Evolutionary conservation across 352 stramenopile species (phyloP).

Genomic region (Phytophthora ramorum): DNA sequence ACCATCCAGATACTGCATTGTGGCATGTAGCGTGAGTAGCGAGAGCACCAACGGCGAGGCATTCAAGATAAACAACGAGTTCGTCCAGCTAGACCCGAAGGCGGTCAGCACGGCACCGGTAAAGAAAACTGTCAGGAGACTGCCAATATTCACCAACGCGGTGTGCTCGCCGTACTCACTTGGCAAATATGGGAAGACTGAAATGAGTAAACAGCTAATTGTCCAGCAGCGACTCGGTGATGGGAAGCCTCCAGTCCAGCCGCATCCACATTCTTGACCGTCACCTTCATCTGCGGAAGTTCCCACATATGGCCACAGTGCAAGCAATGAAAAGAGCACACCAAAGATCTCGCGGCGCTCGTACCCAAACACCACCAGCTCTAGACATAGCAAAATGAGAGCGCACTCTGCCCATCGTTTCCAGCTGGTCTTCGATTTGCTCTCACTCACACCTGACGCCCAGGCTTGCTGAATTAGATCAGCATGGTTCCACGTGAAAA

Average conservation of each 20-base stretch:
- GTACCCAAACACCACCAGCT: constrained; percentile 78
- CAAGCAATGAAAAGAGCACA: constrained; percentile 65
- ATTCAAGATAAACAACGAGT: constrained; percentile 14
- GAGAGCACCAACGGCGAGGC: constrained; percentile 39
- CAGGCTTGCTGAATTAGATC: constrained; percentile 32
- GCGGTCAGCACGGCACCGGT: constrained; percentile 3
- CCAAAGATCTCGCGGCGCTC: constrained; percentile 72
- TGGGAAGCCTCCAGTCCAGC: constrained; percentile 6
- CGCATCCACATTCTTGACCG: neutral
- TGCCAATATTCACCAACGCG: constrained; percentile 61
- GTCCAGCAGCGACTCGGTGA: constrained; percentile 47
- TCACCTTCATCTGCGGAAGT: constrained; percentile 11
- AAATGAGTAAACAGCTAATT: constrained; percentile 61
- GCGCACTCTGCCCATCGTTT: constrained; percentile 36
- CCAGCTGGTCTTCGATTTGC: constrained; percentile 14
- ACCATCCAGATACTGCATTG: constrained; percentile 63
- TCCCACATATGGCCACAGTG: constrained; percentile 50
- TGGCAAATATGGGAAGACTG: constrained; percentile 77
- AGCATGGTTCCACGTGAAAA: constrained; percentile 57
- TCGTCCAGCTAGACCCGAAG: constrained; percentile 2
- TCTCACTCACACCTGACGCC: constrained; percentile 3
- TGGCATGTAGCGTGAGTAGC: constrained; percentile 51
- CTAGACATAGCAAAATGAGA: constrained; percentile 60
- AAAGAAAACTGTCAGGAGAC: constrained; percentile 35
- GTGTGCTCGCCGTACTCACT: constrained; percentile 80